Percentiles rank a stretch among this genome's conserved stretches.
Evolutionary conservation across 2,329 filamentous ascomycete species (phyloP).

Genomic region (Hymenoscyphus albidus): DNA sequence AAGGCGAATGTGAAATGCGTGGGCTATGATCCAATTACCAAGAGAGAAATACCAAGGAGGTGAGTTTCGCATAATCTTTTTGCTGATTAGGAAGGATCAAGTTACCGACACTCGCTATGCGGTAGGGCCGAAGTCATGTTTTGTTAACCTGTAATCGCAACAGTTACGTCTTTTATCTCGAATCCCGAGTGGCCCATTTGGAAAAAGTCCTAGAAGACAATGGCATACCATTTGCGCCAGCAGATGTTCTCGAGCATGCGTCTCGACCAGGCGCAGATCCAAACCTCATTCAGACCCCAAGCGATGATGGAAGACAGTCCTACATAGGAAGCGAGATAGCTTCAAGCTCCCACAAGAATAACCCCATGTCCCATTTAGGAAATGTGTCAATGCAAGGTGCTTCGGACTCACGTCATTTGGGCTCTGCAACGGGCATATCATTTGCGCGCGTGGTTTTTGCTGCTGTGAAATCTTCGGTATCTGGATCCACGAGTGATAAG

Average conservation of each 20-base stretch:
- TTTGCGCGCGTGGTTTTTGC: slow-evolving; percentile 94
- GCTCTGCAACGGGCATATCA: slow-evolving; percentile 84
- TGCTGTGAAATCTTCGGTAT: slow-evolving; percentile 72
- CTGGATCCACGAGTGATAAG: slow-evolving; percentile 64
- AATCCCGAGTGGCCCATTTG: slow-evolving; percentile 78
- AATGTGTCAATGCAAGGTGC: slow-evolving; percentile 75
- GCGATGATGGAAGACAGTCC: slow-evolving; percentile 28
- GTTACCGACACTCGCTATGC: not conserved
- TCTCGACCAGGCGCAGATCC: slow-evolving; percentile 39
- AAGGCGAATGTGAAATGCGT: slow-evolving; percentile 91
- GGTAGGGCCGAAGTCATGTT: not conserved
- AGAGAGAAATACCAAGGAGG: slow-evolving; percentile 86
- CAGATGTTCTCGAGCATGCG: slow-evolving; percentile 64
- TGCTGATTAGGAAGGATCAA: not conserved
- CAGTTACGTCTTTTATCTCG: slow-evolving; percentile 92
- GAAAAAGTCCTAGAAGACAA: slow-evolving; percentile 70
- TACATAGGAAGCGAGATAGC: slow-evolving; percentile 24
- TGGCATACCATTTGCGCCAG: slow-evolving; percentile 67
- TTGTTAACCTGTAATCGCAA: slow-evolving; percentile 2
- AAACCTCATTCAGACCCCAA: slow-evolving; percentile 29
- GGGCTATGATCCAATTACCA: slow-evolving; percentile 94
- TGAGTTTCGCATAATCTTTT: slow-evolving; percentile 30
- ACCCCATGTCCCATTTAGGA: slow-evolving; percentile 59
- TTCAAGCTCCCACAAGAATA: slow-evolving; percentile 22
- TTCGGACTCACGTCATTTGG: slow-evolving; percentile 75